Evolutionary conservation across 768 basidiomycete species (phyloP), one percentile per base, ranked within the genome.

Genomic region (Mycena epipterygia): DNA sequence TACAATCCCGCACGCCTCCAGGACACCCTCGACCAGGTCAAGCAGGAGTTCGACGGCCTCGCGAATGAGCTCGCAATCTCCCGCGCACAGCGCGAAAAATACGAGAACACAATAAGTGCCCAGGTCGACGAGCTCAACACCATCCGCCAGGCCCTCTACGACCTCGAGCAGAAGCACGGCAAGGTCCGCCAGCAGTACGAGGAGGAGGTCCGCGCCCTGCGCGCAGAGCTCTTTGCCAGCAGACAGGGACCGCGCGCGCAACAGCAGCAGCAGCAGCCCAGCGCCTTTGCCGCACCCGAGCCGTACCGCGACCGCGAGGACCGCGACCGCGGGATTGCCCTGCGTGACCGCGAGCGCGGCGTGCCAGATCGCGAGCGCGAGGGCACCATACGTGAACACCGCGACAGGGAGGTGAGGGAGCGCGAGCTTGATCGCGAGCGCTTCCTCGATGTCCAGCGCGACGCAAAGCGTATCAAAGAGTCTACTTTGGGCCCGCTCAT

Each of bases 101-200:
- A 67, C 53, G 70, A 71, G 60, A 29, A 58, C 7, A 71, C 78
- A 93, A 95, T 95, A 56, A 87, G 88, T 5, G 85, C 86, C 32
- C 97, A 99, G 82, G 91, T 98, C 71, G 93, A 91, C 77, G 97
- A 99, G 79, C 85, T 98, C 60, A 94, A 93, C 75, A 89, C 91
- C 78, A 96, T 99, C 75, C 89, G 95, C 39, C 92, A 95, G 76
- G 90, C 93, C 2, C 86, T 98, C 12, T 97, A 96, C 77, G 96
- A 98, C 72, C 91, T 99, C 64, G 97, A 99, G 79, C 83, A 90
- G 0, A 92, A 94, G 69, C 96, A 98, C 73, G 87, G 86, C 73
- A 95, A 96, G 84, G 89, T 95, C 61, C 88, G 95, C 44, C 89
- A 92, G 71, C 90, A 93, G 76, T 97, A 95, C 76, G 96, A 98